Evolutionary conservation across 2,329 filamentous ascomycete genomes (phyloP).

Genomic region (Grosmannia serpens): DNA sequence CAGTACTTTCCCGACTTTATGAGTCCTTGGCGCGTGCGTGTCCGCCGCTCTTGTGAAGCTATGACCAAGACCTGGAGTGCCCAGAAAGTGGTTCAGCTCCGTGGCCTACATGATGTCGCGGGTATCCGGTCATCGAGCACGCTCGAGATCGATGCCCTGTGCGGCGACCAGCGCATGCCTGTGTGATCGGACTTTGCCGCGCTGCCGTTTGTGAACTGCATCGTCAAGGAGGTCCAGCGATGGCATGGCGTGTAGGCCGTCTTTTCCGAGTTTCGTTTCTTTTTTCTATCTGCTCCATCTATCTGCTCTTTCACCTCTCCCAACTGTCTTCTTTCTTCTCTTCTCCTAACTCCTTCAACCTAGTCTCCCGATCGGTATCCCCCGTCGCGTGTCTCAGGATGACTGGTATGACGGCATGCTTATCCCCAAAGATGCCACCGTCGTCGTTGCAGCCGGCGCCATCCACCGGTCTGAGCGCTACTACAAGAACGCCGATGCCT

Average conservation of each 20-base stretch:
- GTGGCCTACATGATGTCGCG: too few relatives aligned
- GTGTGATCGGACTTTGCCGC: neutral
- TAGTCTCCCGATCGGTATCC: neutral
- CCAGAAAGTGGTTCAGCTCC: too few relatives aligned
- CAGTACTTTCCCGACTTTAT: neutral
- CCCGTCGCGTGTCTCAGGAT: neutral
- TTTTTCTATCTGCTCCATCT: too few relatives aligned
- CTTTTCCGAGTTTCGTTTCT: neutral
- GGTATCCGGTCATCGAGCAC: neutral
- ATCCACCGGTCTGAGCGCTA: neutral
- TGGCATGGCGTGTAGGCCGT: neutral
- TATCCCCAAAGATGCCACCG: neutral
- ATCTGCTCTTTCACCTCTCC: too few relatives aligned
- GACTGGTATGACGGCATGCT: neutral
- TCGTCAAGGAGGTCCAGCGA: neutral
- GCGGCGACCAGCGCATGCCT: neutral
- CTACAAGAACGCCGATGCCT: neutral
- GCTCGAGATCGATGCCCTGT: neutral
- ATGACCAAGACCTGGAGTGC: neutral
- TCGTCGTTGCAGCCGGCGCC: neutral
- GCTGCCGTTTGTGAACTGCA: neutral
- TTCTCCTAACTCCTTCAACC: neutral
- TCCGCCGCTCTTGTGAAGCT: neutral
- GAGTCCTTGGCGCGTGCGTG: neutral
- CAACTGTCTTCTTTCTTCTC: neutral